These are phyloP conservation scores for Phellopilus nigrolimitatus DNA, from an alignment of 1,284 basidiomycete species.

Conservation along the genomic window DNA sequence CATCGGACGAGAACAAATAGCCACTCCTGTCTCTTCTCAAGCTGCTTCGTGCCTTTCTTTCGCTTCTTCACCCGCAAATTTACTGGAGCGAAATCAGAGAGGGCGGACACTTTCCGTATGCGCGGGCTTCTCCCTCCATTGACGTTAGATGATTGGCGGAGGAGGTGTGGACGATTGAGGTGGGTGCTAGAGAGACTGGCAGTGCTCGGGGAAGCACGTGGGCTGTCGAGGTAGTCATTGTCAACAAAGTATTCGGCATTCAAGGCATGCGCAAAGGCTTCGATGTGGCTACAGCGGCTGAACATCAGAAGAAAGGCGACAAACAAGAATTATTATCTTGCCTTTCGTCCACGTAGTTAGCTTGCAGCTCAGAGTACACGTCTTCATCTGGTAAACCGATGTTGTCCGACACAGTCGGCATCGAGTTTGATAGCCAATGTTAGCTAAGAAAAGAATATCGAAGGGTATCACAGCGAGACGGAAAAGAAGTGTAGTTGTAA, in stretches of 20 bases:
- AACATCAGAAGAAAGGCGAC: constrained; percentile 1
- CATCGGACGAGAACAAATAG: constrained; percentile 81
- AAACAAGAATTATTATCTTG: constrained; percentile 31
- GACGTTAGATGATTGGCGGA: constrained; percentile 29
- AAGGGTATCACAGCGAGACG: too few species aligned
- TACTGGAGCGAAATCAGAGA: constrained; percentile 92
- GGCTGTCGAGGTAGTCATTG: constrained; percentile 37
- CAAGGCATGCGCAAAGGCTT: constrained; percentile 65
- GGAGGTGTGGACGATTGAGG: constrained; percentile 30
- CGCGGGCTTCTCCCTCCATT: constrained; percentile 29
- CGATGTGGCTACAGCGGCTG: constrained; percentile 52
- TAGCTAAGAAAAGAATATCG: too few species aligned
- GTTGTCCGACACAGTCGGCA: background rate
- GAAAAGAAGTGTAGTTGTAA: background rate
- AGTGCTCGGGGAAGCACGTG: constrained; percentile 29
- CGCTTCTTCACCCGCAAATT: constrained; percentile 72
- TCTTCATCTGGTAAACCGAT: background rate
- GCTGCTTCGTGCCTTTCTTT: constrained; percentile 43
- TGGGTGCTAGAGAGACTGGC: constrained; percentile 33
- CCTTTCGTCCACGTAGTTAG: constrained; percentile 70
- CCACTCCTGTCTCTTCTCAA: constrained; percentile 64
- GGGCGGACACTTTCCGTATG: constrained; percentile 76
- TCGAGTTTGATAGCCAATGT: too few species aligned
- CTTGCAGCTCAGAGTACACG: constrained; percentile 31
- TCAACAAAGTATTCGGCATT: constrained; percentile 50